phyloP scores from a whole-genome alignment of 495 filamentous ascomycete species.

The Neurospora sp. region DNA sequence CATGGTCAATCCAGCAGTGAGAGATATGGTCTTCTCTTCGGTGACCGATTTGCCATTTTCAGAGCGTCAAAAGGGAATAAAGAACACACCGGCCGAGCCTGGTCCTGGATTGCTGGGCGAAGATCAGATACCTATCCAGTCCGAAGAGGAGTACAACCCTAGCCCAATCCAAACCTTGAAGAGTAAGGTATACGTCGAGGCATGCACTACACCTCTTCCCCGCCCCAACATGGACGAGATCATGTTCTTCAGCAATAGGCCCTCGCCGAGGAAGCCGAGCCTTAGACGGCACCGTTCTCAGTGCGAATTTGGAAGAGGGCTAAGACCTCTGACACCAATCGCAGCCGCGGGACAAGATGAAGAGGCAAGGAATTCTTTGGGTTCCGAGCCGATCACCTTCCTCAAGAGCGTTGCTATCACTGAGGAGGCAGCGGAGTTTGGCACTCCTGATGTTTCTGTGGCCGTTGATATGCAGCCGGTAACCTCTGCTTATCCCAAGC shows the following conservation, averaged over 20 bases:
- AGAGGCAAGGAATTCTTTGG: conserved; percentile 6
- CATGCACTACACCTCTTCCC: conserved; percentile 12
- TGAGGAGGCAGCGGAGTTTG: conserved; percentile 45
- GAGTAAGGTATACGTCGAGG: not conserved
- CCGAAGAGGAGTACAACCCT: conserved; percentile 7
- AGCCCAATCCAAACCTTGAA: conserved; percentile 4
- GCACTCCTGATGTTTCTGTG: conserved; percentile 36
- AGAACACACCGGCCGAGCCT: not conserved
- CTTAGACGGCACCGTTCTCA: not conserved
- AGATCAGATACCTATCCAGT: not conserved
- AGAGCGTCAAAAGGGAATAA: not conserved
- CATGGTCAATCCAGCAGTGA: conserved; percentile 7
- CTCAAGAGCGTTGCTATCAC: conserved; percentile 44
- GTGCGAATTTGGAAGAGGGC: not conserved
- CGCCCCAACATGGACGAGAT: conserved; percentile 9
- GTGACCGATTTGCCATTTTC: not conserved
- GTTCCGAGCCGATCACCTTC: conserved; percentile 29
- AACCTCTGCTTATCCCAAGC: not conserved
- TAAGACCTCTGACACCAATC: not conserved
- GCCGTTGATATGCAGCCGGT: not conserved
- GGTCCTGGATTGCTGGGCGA: not conserved
- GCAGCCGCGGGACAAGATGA: conserved; percentile 3
- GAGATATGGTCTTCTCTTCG: conserved; percentile 1
- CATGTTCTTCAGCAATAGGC: not conserved
- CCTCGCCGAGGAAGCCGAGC: conserved; percentile 1